A percentile compares a stretch with the other conserved stretches of the same genome.
These are phyloP conservation scores for Fusarium austroafricanum DNA, from an alignment of 2,329 filamentous ascomycete genomes.

Conservation along the genomic window DNA sequence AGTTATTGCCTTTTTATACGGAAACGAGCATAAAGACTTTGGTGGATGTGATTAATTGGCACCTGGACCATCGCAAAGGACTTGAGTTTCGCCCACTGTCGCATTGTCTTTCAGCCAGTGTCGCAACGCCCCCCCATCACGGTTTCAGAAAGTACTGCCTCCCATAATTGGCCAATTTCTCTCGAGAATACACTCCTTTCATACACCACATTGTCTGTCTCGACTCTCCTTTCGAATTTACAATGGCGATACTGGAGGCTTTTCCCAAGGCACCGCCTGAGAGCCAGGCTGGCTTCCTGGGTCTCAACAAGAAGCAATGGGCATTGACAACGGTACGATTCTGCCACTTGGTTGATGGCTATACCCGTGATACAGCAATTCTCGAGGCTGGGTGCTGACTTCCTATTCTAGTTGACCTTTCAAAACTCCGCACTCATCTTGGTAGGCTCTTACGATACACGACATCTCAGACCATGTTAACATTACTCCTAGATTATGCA, in stretches of 20 bases:
- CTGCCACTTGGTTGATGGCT: neutral
- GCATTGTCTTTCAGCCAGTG: slow-evolving; percentile 30
- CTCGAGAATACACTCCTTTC: slow-evolving; percentile 13
- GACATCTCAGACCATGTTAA: slow-evolving; percentile 51
- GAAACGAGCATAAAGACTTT: neutral
- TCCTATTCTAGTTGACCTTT: slow-evolving; percentile 69
- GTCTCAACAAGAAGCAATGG: slow-evolving; percentile 45
- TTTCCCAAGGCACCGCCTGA: slow-evolving; percentile 15
- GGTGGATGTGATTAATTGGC: neutral
- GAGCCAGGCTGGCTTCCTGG: slow-evolving; percentile 35
- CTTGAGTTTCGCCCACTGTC: slow-evolving; percentile 18
- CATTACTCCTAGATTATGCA: slow-evolving; percentile 77
- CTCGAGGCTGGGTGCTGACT: slow-evolving; percentile 19
- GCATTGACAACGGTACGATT: slow-evolving; percentile 37
- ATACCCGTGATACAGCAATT: neutral
- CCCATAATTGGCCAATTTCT: slow-evolving; percentile 1
- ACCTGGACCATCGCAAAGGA: slow-evolving; percentile 7
- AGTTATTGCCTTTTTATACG: neutral
- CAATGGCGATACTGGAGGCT: slow-evolving; percentile 42
- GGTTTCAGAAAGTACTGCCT: slow-evolving; percentile 23
- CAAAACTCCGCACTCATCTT: slow-evolving; percentile 83
- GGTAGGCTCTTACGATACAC: slow-evolving; percentile 55
- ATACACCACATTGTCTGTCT: neutral
- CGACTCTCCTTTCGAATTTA: neutral
- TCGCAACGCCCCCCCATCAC: slow-evolving; percentile 28